Base-by-base conservation (phyloP, 129 eudicot species). In the Arctium lappa region DNA sequence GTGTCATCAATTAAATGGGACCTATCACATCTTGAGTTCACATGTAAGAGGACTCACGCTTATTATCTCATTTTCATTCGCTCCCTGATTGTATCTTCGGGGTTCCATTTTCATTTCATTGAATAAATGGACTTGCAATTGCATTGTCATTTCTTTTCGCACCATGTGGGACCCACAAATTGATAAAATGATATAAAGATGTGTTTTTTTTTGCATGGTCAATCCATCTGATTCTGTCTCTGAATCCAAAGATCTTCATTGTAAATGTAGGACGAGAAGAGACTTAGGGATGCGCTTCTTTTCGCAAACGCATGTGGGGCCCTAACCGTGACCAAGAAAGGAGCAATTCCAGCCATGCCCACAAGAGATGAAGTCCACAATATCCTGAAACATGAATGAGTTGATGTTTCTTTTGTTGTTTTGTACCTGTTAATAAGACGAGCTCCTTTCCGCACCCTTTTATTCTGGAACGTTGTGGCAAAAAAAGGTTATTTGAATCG, bases 301-400 rank as follows among this genome's bases (percentile, higher is more conserved):
- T 94, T 92, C 79, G 98, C 97, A 36, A 94, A 94, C 81, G 98
- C 91, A 30, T 94, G 98, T 76, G 97, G 97, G 42, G 98, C 97
- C 79, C 72, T 92, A 69, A 88, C 94, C 0, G 98, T 94, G 11
- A 92, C 97, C 1, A 82, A 88, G 78, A 89, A 84, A 81, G 97
- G 98, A 39, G 98, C 96, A 13, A 94, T 94, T 75, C 98, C 98
- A 44, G 94, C 97, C 6, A 75, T 94, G 82, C 98, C 98, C 74
- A 92, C 97, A 32, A 86, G 65, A 84, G 94, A 91, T 11, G 96
- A 89, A 42, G 89, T 94, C 80, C 86, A 82, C 22, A 71, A 86
- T 85, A 73, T 87, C 72, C 80, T 94, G 80, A 62, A 79, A 76
- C 62, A 31, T 36, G 40, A 86, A 33, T 30, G 27, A 62, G 9